Evolutionary conservation across 257 asterid genomes (phyloP).

Genomic region (Capsicum chinense): DNA sequence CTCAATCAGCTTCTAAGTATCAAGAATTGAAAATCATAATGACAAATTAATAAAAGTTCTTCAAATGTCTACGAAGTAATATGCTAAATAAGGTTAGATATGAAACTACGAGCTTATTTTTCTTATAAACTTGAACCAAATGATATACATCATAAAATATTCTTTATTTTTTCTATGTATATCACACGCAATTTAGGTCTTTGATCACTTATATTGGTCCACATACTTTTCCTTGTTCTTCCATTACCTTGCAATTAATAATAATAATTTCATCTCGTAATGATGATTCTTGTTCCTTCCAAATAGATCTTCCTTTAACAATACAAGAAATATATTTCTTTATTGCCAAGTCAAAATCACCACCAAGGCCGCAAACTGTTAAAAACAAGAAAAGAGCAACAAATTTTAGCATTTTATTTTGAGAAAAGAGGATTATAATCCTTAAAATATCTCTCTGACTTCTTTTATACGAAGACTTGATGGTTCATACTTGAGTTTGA

Average conservation of each 20-base stretch:
- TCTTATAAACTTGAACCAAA: no score
- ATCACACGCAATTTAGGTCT: neutral
- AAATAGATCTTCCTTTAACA: neutral
- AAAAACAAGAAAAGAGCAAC: neutral
- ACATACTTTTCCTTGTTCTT: neutral
- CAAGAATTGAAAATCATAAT: no score
- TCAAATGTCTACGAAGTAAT: no score
- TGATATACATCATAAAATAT: no score
- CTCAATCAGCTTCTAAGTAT: no score
- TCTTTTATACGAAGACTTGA: neutral
- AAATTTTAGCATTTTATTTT: neutral
- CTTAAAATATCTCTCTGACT: no score
- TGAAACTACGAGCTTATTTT: no score
- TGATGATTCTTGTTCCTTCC: neutral
- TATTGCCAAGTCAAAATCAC: neutral
- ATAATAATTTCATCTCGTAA: neutral
- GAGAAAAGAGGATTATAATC: neutral
- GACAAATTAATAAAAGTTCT: no score
- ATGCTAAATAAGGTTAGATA: no score
- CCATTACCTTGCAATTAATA: neutral
- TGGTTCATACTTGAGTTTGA: neutral
- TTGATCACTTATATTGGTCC: neutral
- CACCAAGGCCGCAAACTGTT: neutral
- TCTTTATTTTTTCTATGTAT: no score
- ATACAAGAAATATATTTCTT: neutral